These are phyloP conservation scores for Pseudopyrenochaeta lycopersici DNA, from an alignment of 2,329 filamentous ascomycete species.

Conservation along the genomic window DNA sequence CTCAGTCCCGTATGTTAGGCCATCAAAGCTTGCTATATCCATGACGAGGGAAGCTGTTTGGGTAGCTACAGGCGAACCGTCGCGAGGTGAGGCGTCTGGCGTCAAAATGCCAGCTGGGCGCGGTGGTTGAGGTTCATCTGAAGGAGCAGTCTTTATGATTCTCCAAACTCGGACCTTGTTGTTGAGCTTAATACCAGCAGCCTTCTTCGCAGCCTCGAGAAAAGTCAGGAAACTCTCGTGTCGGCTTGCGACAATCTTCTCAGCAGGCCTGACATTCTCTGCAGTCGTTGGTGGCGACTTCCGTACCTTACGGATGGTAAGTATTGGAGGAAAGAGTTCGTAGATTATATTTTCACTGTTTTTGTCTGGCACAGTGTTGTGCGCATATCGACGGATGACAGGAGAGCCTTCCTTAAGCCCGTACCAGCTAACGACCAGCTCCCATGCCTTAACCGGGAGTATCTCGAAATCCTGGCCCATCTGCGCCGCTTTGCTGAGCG, in stretches of 20 bases:
- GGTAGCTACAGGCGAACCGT: constrained; percentile 50
- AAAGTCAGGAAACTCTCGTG: constrained; percentile 77
- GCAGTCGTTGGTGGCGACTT: constrained; percentile 67
- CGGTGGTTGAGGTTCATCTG: constrained; percentile 38
- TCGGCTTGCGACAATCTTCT: constrained; percentile 75
- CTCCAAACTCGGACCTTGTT: constrained; percentile 83
- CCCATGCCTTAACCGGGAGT: constrained; percentile 82
- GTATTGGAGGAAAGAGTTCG: constrained; percentile 84
- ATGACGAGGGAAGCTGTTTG: constrained; percentile 64
- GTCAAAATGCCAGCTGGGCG: constrained; percentile 53
- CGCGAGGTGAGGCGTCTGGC: constrained; percentile 56
- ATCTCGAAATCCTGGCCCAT: constrained; percentile 77
- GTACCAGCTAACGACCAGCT: constrained; percentile 82
- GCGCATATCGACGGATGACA: constrained; percentile 77
- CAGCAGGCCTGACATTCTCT: constrained; percentile 68
- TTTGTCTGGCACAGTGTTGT: constrained; percentile 74
- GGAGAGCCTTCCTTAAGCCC: constrained; percentile 74
- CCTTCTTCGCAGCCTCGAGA: constrained; percentile 74
- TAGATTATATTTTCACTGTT: constrained; percentile 73
- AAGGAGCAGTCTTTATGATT: constrained; percentile 60
- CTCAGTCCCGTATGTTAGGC: constrained; percentile 69
- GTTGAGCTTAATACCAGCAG: constrained; percentile 71
- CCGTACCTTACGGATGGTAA: constrained; percentile 83
- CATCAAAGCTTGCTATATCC: constrained; percentile 69
- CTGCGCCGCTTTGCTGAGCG: constrained; percentile 72